Base-by-base conservation (phyloP, 345 rosid genomes). In the Ceriops zippeliana region DNA sequence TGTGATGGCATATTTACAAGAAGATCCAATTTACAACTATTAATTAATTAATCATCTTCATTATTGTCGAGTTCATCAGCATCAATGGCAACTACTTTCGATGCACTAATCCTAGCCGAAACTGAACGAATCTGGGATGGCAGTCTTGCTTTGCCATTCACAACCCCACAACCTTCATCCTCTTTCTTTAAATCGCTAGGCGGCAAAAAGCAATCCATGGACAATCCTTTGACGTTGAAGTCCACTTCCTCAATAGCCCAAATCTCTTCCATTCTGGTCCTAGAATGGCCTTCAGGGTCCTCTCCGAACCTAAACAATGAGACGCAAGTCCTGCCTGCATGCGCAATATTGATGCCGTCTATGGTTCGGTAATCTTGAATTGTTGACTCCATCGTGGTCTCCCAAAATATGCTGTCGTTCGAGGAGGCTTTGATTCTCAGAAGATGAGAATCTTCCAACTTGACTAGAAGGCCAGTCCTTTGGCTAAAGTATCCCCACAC, bases 401-500 rank as follows among this genome's bases (percentile, higher is more conserved):
- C 91, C 97, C 99, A 95, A 42, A 81, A 90, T 21, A 95, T 73
- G 80, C 84, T 81, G 64, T 82, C 84, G 13, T 66, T 80, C 16
- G 80, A 83, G 9, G 80, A 52, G 32, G 90, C 61, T 78, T 83
- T 85, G 70, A 95, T 88, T 68, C 90, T 72, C 8, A 95, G 82
- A 11, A 91, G 86, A 59, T 95, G 96, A 32, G 90, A 86, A 71
- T 95, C 99, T 63, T 95, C 90, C 2, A 95, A 75, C 17, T 83
- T 93, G 67, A 86, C 80, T 0, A 95, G 21, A 46, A 95, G 85
- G 32, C 99, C 99, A 26, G 96, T 91, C 83, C 84, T 86, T 54
- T 95, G 99, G 80, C 97, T 88, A 74, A 95, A 95, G 76, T 84
- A 84, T 16, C 99, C 99, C 97, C 92, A 88, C 1, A 95, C 71